Conservation (phyloP, 768 basidiomycete genomes). For the Phlebiopsis flavidoalba region DNA sequence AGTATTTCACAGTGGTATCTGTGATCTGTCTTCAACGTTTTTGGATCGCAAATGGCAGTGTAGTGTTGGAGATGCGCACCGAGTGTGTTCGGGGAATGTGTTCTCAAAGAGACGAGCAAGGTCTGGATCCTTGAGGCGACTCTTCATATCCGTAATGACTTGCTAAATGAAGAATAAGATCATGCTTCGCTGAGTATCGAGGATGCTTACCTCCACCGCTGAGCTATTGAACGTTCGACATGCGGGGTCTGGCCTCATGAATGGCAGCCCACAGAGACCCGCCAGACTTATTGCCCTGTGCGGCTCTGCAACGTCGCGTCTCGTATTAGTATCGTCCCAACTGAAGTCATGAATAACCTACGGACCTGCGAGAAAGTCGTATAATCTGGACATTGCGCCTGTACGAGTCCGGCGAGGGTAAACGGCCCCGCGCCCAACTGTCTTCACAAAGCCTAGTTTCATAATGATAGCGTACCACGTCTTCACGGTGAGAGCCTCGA, state of each 20-base stretch:
- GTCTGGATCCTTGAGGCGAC: slow-evolving; percentile 69
- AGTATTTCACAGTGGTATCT: slow-evolving; percentile 83
- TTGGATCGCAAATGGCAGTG: neutral
- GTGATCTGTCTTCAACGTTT: neutral
- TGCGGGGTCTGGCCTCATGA: slow-evolving; percentile 62
- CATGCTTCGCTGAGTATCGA: neutral
- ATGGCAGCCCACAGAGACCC: slow-evolving; percentile 63
- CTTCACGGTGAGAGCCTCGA: neutral
- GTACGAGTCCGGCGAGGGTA: slow-evolving; percentile 16
- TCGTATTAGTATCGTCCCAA: neutral
- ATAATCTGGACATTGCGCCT: slow-evolving; percentile 53
- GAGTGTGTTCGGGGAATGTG: slow-evolving; percentile 76
- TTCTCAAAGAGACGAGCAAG: slow-evolving; percentile 77
- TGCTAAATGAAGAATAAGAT: slow-evolving; percentile 33
- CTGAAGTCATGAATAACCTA: slow-evolving; percentile 1
- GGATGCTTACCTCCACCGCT: slow-evolving; percentile 55
- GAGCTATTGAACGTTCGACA: slow-evolving; percentile 77
- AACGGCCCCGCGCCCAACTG: slow-evolving; percentile 20
- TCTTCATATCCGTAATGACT: slow-evolving; percentile 72
- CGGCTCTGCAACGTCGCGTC: slow-evolving; percentile 31
- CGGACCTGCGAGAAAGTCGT: slow-evolving; percentile 53
- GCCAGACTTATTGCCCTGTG: slow-evolving; percentile 54
- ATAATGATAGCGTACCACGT: slow-evolving; percentile 10
- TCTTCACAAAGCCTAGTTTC: slow-evolving; percentile 17
- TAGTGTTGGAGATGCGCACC: slow-evolving; percentile 35